Evolutionary conservation across 2,329 filamentous ascomycete genomes (phyloP).

Genomic region (Didymella arachidicola): DNA sequence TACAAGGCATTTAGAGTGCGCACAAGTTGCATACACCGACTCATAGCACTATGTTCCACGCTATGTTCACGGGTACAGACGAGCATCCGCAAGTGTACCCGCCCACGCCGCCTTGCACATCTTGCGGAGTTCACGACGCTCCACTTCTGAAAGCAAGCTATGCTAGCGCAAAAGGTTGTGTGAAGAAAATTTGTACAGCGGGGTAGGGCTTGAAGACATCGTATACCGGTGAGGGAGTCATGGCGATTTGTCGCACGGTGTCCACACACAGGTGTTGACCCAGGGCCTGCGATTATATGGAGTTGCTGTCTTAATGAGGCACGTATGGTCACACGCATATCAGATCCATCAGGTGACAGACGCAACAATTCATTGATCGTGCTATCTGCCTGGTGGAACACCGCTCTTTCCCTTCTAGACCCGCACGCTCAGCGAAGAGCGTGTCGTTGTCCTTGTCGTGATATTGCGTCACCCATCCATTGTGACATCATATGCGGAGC

Average conservation of each 20-base stretch:
- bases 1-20: conserved; percentile 9
- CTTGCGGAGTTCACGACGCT: conserved; percentile 13
- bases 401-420: conserved; percentile 30
- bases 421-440: conserved; percentile 25
- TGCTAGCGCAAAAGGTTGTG: conserved; percentile 16
- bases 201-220: conserved; percentile 1
- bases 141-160: conserved; percentile 7
- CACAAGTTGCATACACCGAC: conserved; percentile 9
- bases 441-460: conserved; percentile 12
- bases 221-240: neutral
- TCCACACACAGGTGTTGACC: neutral
- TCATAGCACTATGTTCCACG: conserved; percentile 16
- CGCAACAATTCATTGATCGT: conserved; percentile 43
- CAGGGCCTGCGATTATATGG: neutral
- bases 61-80: conserved; percentile 17
- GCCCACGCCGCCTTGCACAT: conserved; percentile 9
- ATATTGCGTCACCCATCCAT: conserved; percentile 14
- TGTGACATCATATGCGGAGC: conserved; percentile 16
- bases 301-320: neutral
- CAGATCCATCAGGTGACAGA: conserved; percentile 16
- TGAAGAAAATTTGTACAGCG: conserved; percentile 15
- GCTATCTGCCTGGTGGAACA: conserved; percentile 40
- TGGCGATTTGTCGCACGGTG: neutral
- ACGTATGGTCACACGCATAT: conserved; percentile 3
- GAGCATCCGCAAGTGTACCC: conserved; percentile 17